These are phyloP conservation scores for Chrysanthemum lavandulifolium DNA, from an alignment of 129 eudicot species.

Conservation along the genomic window DNA sequence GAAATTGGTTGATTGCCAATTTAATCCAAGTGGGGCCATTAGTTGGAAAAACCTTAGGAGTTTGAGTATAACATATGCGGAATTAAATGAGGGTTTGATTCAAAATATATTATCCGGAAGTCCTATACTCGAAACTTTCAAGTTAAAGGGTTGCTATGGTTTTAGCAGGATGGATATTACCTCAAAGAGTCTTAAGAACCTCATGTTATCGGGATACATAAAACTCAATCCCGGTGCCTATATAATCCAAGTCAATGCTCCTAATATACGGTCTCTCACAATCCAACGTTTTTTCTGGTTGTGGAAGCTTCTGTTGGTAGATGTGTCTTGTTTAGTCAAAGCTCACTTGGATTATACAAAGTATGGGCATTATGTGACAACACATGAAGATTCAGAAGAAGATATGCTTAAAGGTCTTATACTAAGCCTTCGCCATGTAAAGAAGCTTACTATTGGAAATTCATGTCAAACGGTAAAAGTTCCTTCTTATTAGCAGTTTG, in stretches of 20 bases:
- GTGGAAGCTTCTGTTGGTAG: conserved; percentile 24
- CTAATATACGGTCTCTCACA: conserved; percentile 15
- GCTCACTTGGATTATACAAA: conserved; percentile 15
- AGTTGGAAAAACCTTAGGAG: conserved; percentile 1
- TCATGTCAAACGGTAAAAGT: conserved; percentile 5
- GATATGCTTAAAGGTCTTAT: conserved; percentile 30
- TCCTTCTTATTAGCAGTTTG: not conserved
- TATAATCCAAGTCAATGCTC: conserved; percentile 25
- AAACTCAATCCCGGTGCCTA: not conserved
- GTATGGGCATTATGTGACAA: not conserved
- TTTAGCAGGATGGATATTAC: conserved; percentile 3
- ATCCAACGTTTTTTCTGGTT: conserved; percentile 3
- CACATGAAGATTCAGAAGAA: conserved; percentile 5
- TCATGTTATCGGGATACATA: conserved; percentile 22
- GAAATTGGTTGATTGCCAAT: not conserved
- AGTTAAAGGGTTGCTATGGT: not conserved
- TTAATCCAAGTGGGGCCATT: not conserved
- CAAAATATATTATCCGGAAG: conserved; percentile 7
- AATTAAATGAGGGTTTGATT: not conserved
- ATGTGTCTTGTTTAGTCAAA: conserved; percentile 23
- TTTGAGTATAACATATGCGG: not conserved
- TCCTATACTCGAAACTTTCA: conserved; percentile 22
- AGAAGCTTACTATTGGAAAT: conserved; percentile 21
- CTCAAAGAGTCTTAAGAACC: conserved; percentile 24
- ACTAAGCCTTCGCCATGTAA: conserved; percentile 16